Conservation (phyloP, 306 rosid genomes). For the Quercus robur region DNA sequence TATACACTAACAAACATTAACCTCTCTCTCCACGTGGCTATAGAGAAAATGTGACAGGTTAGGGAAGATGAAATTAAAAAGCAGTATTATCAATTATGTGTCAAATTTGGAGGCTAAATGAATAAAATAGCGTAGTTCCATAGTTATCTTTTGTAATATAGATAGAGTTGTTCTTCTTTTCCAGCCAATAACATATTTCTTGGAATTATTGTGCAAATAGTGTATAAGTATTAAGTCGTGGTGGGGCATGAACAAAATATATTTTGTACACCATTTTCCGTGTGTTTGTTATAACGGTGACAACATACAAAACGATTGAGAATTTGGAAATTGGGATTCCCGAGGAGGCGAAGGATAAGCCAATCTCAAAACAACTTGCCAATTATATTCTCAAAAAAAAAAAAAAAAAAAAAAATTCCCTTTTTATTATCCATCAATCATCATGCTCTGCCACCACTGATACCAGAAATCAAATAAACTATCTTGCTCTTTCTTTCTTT, state of each 20-base stretch:
- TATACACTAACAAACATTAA: too few species aligned
- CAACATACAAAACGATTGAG: neutral
- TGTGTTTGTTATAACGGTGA: constrained; percentile 1
- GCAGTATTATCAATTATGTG: neutral
- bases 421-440: neutral
- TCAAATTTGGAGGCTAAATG: neutral
- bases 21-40: neutral
- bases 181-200: neutral
- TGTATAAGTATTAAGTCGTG: too few species aligned
- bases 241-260: neutral
- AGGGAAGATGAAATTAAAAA: neutral
- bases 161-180: neutral
- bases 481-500: neutral
- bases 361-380: constrained; percentile 16
- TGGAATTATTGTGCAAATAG: neutral
- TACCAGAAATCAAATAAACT: neutral
- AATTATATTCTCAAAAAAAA: constrained; percentile 6
- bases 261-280: neutral
- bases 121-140: neutral
- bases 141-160: neutral
- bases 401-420: neutral
- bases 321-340: constrained; percentile 10
- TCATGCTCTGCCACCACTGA: neutral
- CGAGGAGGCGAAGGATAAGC: constrained; percentile 24
- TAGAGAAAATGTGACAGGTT: neutral